Percentiles rank a stretch among this genome's conserved stretches.
Evolutionary conservation across 441 rosid genomes (phyloP).

Genomic region (Gossypium lobatum): DNA sequence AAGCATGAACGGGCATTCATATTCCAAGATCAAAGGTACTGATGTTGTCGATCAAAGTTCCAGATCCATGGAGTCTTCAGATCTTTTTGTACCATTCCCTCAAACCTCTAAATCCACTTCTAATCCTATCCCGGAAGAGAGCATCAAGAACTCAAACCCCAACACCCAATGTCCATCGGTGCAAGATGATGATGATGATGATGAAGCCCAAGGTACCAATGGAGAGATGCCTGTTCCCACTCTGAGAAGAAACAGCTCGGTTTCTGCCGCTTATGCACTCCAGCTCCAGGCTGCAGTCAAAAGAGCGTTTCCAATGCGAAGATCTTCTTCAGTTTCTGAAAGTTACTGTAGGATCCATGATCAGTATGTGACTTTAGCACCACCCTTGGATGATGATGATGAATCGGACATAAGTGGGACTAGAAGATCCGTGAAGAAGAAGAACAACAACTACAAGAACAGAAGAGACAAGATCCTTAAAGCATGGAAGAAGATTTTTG

Average conservation of each 20-base stretch:
- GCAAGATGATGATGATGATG: conserved; percentile 5
- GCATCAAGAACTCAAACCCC: conserved; percentile 6
- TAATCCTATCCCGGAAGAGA: background rate
- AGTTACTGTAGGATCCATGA: conserved; percentile 77
- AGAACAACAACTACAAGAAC: conserved; percentile 34
- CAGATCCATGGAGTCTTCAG: conserved; percentile 37
- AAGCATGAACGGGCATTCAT: conserved; percentile 54
- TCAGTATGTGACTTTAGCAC: conserved; percentile 42
- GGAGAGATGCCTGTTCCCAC: conserved; percentile 20
- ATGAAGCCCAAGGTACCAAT: background rate
- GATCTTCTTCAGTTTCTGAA: conserved; percentile 75
- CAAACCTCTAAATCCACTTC: conserved; percentile 14
- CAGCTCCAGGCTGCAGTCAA: conserved; percentile 37
- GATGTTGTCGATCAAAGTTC: conserved; percentile 19
- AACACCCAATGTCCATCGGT: conserved; percentile 19
- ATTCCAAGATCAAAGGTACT: conserved; percentile 46
- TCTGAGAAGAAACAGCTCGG: conserved; percentile 57
- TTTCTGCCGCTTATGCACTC: conserved; percentile 39
- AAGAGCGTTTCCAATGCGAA: conserved; percentile 59
- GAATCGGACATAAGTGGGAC: conserved; percentile 18
- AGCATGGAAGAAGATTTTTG: conserved; percentile 74
- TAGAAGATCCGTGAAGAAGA: conserved; percentile 32
- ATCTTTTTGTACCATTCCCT: conserved; percentile 17
- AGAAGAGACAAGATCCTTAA: conserved; percentile 48
- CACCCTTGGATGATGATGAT: conserved; percentile 36